Base-by-base conservation (phyloP, 2,329 filamentous ascomycete species). In the Gyromitra esculenta region DNA sequence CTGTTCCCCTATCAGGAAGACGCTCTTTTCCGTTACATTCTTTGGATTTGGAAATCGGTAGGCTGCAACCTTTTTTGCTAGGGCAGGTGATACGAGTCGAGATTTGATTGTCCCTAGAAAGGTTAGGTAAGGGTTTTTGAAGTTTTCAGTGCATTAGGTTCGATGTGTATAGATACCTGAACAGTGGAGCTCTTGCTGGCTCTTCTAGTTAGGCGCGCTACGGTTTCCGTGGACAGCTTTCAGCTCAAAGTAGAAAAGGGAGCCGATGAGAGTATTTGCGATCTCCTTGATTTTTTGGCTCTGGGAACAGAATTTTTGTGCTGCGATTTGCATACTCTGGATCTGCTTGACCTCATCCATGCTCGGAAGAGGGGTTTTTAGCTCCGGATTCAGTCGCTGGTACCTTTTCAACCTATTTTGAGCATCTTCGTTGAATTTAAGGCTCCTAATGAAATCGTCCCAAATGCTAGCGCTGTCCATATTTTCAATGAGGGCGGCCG, bases 401-500 rank as follows among this genome's bases (percentile, higher is more conserved):
- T 75, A 79, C 41, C 77, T 72, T 2, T 18, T 66, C 11, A 18
- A 62, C 18, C 65, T 62, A 18, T 73, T 39, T 11, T 5, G 13
- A 2, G 54, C 45, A 15, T 5, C 13, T 7, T 54, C 11, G 11
- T 45, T 1, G 18, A 62, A 59, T 7, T 52, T 60, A 5, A 78
- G 45, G 13, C 41, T 54, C 45, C 43, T 65, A 56, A 76, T 67
- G 64, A 77, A 82, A 1, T 73, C 69, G 5, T 80, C 31, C 81
- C 80, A 82, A 1, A 76, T 76, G 15, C 70, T 71, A 39, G 79
- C 76, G n/a, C 75, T 77, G 35, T 80, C 68, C 11, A 81, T 73
- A 59, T 72, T 74, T 8, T 77, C 75, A 5, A 72, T 15, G 37
- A 79, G 72, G 8, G 78, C 73, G 1, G 78, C 62, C 0, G 59